Evolutionary conservation across 1,284 basidiomycete species (phyloP), one percentile per base, ranked within the genome.

Genomic region (Cryptococcus maquisensis): DNA sequence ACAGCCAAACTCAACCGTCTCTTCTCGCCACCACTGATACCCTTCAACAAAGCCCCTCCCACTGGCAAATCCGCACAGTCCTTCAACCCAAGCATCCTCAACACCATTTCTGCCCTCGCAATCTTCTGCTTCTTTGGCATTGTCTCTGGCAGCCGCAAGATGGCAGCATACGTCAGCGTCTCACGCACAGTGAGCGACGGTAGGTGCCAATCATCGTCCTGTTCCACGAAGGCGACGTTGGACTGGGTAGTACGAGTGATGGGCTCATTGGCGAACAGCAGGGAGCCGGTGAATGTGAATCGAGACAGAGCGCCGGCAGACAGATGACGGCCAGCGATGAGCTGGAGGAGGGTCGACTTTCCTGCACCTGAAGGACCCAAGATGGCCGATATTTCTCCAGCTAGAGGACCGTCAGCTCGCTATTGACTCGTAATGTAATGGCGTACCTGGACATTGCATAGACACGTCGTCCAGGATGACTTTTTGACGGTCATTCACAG

Each of bases 21-120:
- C 65, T 82, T 82, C 66, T 82, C 81, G 24, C 81, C 81, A 3
- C 81, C 81, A 9, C 76, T 78, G 37, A 82, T 82, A 2, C 81
- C 76, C 62, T 77, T 81, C 41, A 81, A 52, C 20, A 81, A 62
- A 44, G 78, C 75, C 2, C 81, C 80, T 16, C 81, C 81, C 18
- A 82, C 79, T n/a, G 81, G 72, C 20, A 78, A 73, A 60, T 82
- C 78, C 23, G 81, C 81, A 56, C 81, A 82, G 51, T 79, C 75
- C 55, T 78, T 78, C 38, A 83, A 58, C 0, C 81, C 81, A 23
- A 83, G 74, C 77, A 79, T 79, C 36, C 70, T 61, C 26, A 81
- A 59, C 0, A 81, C 78, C 23, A 78, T 80, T 54, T 81, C 81
- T 2, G 80, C 80, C 8, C 80, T 65, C 2, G 76, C 76, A 12